Base-by-base conservation (phyloP, 2,329 filamentous ascomycete genomes). In the Claviceps capensis region DNA sequence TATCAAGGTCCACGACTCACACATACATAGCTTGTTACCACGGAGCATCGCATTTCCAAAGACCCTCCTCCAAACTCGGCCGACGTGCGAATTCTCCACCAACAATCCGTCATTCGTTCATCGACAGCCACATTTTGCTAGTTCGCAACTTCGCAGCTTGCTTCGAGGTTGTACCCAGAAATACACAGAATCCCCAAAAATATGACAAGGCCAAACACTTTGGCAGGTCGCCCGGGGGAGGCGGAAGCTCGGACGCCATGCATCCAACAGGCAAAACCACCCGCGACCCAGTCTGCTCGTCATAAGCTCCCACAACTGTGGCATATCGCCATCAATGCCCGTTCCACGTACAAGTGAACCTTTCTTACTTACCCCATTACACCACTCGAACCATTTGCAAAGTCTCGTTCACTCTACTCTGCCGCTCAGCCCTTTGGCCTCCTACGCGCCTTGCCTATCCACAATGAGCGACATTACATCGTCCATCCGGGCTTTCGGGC, bases 401-500 rank as follows among this genome's bases (percentile, higher is more conserved):
- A 19, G 22, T 36, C 38, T n/a, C 11, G 2, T 19, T 17, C 8
- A 19, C 9, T 26, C 22, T 11, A 30, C 30, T n/a, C 48, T 6
- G 17, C 26, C 43, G 13, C 36, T 50, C 17, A 5, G 9, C 30
- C 3, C 38, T 14, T 7, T 13, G 5, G 6, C 16, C 48, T 49
- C 14, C 14, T 11, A 30, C 11, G 2, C 30, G 6, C 11, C 23
- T 14, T 16, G 13, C 30, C 36, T 45, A 6, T 19, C 49, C 52
- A 59, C 58, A 59, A 69, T 69, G 65, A 57, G 69, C 53, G 69
- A 74, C 55, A 67, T 69, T 6, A 36, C 45, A 53, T 71, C 76
- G 62, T 79, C 74, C 61, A 81, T 86, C 62, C 78, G 76, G 59
- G 72, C 82, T 7, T 87, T 77, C 62, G 83, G 83, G 59, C 65